These are phyloP conservation scores for Alloteropsis semialata DNA, from an alignment of 176 grass and related monocot species.

Conservation along the genomic window DNA sequence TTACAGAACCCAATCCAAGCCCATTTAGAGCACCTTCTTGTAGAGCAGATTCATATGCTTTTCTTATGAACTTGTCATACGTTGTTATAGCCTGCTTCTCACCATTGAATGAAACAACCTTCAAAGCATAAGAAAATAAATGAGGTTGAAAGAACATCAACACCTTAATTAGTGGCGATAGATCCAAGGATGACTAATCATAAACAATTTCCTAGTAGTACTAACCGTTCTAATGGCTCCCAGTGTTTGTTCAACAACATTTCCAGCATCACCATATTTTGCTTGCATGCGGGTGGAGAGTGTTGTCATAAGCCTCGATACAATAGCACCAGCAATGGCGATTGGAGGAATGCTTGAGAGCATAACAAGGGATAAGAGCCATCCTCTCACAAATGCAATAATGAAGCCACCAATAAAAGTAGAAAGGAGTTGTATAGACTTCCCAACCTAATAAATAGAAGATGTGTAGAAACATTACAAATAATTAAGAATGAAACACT, in stretches of 20 bases:
- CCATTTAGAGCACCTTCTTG: slow-evolving; percentile 53
- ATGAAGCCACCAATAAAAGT: slow-evolving; percentile 80
- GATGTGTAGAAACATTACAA: background rate
- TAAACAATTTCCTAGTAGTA: background rate
- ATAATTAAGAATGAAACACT: background rate
- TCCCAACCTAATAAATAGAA: slow-evolving; percentile 64
- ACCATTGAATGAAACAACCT: slow-evolving; percentile 81
- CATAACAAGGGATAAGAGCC: slow-evolving; percentile 86
- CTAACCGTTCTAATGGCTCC: slow-evolving; percentile 76
- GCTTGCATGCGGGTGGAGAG: slow-evolving; percentile 56
- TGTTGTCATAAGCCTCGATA: slow-evolving; percentile 47
- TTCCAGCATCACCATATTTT: slow-evolving; percentile 70
- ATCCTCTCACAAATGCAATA: slow-evolving; percentile 77
- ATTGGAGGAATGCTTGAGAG: slow-evolving; percentile 64
- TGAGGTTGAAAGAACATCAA: background rate
- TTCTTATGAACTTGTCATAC: slow-evolving; percentile 65
- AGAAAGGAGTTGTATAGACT: slow-evolving; percentile 59
- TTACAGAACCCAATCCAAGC: slow-evolving; percentile 52
- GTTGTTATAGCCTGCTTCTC: slow-evolving; percentile 57
- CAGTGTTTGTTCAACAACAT: slow-evolving; percentile 69
- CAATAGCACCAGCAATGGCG: slow-evolving; percentile 29
- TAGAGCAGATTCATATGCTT: slow-evolving; percentile 52
- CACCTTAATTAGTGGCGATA: background rate
- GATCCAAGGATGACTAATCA: background rate
- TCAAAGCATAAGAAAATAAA: slow-evolving; percentile 23